Conservation (phyloP, 495 filamentous ascomycete species). For the Tuber brumale region DNA sequence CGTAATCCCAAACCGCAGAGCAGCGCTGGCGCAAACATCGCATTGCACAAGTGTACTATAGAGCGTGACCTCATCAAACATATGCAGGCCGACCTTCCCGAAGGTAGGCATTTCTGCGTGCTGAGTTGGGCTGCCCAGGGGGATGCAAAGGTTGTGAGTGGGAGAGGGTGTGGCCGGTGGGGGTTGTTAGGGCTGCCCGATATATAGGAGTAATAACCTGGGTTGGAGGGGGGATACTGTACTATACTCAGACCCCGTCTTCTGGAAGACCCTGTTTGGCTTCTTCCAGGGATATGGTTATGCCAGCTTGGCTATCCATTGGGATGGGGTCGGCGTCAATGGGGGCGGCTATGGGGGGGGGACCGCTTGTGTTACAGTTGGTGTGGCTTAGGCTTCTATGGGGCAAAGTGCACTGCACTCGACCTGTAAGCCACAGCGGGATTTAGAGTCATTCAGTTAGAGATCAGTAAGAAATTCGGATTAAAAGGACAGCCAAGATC, state of each 20-base stretch:
- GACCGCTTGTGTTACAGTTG: background rate
- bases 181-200: constrained; percentile 69
- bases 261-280: constrained; percentile 61
- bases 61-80: constrained; percentile 62
- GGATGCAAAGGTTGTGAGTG: constrained; percentile 72
- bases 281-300: constrained; percentile 67
- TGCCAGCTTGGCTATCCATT: constrained; percentile 52
- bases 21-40: constrained; percentile 74
- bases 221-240: constrained; percentile 16
- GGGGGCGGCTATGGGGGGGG: background rate
- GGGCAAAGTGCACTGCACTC: background rate
- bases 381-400: background rate
- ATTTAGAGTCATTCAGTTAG: background rate
- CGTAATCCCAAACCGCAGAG: constrained; percentile 69
- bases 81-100: constrained; percentile 67
- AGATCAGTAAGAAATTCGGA: background rate
- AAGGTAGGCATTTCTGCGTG: constrained; percentile 80
- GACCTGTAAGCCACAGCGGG: background rate
- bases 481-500: background rate
- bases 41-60: constrained; percentile 84
- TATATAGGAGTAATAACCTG: constrained; percentile 43
- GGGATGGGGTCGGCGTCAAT: constrained; percentile 1
- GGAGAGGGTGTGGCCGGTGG: constrained; percentile 67
- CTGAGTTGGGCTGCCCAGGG: constrained; percentile 66
- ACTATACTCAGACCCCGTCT: constrained; percentile 74